These are phyloP conservation scores for Sporothrix brunneoviolacea DNA, from an alignment of 2,329 filamentous ascomycete genomes.

Conservation along the genomic window DNA sequence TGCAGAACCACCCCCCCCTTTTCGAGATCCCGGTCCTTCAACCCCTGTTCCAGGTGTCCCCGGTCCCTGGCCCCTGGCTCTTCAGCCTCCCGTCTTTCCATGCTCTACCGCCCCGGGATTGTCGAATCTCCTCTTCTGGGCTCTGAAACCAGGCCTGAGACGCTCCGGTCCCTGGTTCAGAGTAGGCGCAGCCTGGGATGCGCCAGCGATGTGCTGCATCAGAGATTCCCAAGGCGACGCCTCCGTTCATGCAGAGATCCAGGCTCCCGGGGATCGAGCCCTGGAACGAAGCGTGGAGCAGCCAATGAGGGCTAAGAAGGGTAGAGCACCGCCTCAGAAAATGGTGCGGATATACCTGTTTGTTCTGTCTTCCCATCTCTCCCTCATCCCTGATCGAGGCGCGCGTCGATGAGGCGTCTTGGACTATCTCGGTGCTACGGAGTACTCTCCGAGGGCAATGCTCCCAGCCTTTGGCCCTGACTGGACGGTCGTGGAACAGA, in stretches of 20 bases:
- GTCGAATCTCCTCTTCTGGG: not conserved
- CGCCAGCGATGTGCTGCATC: constrained; percentile 1
- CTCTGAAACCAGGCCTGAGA: constrained; percentile 15
- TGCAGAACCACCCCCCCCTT: not conserved
- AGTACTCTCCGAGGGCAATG: not conserved
- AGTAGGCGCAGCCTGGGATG: not conserved
- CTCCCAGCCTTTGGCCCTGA: not conserved
- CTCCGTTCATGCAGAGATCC: constrained; percentile 7
- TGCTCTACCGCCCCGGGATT: not conserved
- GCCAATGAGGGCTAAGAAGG: too few relatives aligned
- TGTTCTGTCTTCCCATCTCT: not conserved
- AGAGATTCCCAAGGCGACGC: not conserved
- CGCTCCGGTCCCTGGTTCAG: constrained; percentile 2
- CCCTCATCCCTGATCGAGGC: not conserved
- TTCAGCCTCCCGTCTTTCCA: constrained; percentile 1
- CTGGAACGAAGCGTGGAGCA: not conserved
- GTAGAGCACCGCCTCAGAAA: too few relatives aligned
- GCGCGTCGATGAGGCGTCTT: constrained; percentile 7
- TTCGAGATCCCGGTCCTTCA: not conserved
- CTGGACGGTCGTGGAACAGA: not conserved
- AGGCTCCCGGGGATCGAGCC: not conserved
- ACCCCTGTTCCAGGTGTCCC: constrained; percentile 8
- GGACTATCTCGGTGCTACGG: not conserved
- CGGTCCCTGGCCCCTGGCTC: constrained; percentile 1
- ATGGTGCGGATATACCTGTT: too few relatives aligned